Evolutionary conservation across 441 rosid genomes (phyloP), one percentile per base, ranked within the genome.

Genomic region (Iberis amara): DNA sequence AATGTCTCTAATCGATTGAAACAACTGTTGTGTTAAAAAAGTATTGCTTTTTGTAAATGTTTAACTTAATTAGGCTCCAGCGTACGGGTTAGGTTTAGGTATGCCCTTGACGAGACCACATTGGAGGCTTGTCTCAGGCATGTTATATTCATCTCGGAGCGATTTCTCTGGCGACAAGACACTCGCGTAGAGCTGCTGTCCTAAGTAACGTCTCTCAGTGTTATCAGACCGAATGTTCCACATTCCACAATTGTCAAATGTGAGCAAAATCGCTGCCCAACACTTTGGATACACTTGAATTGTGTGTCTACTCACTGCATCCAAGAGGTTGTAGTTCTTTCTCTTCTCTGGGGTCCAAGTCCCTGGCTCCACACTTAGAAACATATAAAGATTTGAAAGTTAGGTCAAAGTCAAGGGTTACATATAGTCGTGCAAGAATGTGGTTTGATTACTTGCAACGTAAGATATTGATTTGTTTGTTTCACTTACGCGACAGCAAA

Each of bases 231-330:
- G 62, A 21, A 86, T 15, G 62, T 83, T 86, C 95, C 95, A 86
- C 95, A 86, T 86, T 11, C 95, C 95, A 4, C 82, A 79, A 46
- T 83, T 86, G 44, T 86, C 95, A 46, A 86, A 81, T 35, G 89
- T 61, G 57, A 86, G 52, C 39, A 86, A 21, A 11, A 86, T 72
- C 8, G 95, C 92, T 1, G 92, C 78, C 92, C 95, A 83, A 2
- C 83, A 79, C 27, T 83, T 83, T 6, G 95, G 95, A 71, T 66
- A 86, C 8, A 86, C 87, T 53, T 83, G 92, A 7, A 83, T 27
- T 6, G 96, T 83, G 59, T 82, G 82, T 53, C 92, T 73, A 70
- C 89, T 86, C 57, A 84, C 86, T 2, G 89, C 88, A 9, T 86
- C 94, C 0, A 81, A 65, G 3, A 81, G 76, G 56, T 86, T 85